These are phyloP conservation scores for Aspergillus fumigatiaffinis DNA, from an alignment of 2,329 filamentous ascomycete genomes.

Conservation along the genomic window DNA sequence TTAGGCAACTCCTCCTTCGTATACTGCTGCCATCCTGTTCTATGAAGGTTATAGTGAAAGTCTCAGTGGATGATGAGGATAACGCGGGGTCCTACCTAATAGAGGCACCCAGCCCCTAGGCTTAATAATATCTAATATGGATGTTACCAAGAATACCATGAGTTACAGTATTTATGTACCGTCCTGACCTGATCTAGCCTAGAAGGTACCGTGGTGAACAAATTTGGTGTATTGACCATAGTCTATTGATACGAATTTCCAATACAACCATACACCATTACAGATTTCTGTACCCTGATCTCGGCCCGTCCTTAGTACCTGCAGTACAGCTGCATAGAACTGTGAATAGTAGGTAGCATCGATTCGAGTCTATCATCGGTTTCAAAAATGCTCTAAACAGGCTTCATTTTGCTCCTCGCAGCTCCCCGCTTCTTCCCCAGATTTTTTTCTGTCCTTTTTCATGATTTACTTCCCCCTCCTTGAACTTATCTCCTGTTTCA, in stretches of 20 bases:
- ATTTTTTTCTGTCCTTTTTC: slow-evolving; percentile 1
- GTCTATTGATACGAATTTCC: neutral
- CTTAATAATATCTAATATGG: neutral
- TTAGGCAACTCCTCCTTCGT: neutral
- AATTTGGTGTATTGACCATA: neutral
- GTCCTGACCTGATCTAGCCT: neutral
- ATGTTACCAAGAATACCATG: neutral
- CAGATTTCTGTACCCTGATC: neutral
- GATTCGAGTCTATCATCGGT: neutral
- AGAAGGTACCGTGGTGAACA: neutral
- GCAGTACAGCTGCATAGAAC: neutral
- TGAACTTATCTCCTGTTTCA: neutral
- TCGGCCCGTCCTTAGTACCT: neutral
- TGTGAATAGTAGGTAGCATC: neutral
- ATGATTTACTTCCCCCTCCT: neutral
- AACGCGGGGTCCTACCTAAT: neutral
- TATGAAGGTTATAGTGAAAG: neutral
- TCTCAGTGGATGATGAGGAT: neutral
- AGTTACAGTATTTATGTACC: neutral
- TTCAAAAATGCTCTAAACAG: neutral
- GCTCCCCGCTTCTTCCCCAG: neutral
- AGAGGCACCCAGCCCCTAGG: neutral
- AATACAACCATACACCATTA: neutral
- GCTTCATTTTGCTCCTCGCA: neutral
- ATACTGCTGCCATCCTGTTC: neutral